Base-by-base conservation (phyloP, 129 eudicot genomes). In the Silybum marianum region DNA sequence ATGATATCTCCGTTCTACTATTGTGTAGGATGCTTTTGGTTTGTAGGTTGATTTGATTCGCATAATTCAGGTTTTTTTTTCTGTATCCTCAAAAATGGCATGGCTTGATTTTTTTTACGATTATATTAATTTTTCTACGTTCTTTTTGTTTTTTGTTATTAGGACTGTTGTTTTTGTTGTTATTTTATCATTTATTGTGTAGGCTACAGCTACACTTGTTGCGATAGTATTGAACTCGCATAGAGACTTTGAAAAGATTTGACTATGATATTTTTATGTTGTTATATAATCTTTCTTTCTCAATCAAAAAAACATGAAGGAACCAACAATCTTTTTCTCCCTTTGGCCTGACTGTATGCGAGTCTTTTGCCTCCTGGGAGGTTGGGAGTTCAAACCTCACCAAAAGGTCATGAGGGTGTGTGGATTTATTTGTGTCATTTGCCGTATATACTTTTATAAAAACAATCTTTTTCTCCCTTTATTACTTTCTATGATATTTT, bases 21-120 rank as follows among this genome's bases (percentile, higher is more conserved):
- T 75, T 34, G 63, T 75, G 71, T 24, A 51, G 42, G 69, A 74
- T 58, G 73, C 63, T 26, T 83, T 83, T 77, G 78, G 63, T 68
- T 75, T 69, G 81, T 69, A 21, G 10, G 76, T 68, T 75, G 70
- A 46, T 82, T 75, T 82, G 36, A 68, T 82, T 76, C 63, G 40
- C 21, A 76, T 30, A 23, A 4, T 19, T 70, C 22, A 2, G 22
- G 38, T 0, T 11, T 68, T 71, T 71, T 71, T 38, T 82, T 69
- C 34, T 77, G 78, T 62, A 34, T 40, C 74, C 21, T 77, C n/a
- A 70, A 39, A 39, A 8, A 51, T 69, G 65, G 38, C 68, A 51
- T 83, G 86, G 74, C 63, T 77, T 74, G 42, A 28, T 32, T 25
- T 58, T 76, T 14, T 38, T 54, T 11, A 58, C 14, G 0, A 9